Percentiles rank a stretch among this genome's conserved stretches.
Evolutionary conservation across 176 grass and related monocot genomes (phyloP).

Genomic region (Bothriochloa decipiens): DNA sequence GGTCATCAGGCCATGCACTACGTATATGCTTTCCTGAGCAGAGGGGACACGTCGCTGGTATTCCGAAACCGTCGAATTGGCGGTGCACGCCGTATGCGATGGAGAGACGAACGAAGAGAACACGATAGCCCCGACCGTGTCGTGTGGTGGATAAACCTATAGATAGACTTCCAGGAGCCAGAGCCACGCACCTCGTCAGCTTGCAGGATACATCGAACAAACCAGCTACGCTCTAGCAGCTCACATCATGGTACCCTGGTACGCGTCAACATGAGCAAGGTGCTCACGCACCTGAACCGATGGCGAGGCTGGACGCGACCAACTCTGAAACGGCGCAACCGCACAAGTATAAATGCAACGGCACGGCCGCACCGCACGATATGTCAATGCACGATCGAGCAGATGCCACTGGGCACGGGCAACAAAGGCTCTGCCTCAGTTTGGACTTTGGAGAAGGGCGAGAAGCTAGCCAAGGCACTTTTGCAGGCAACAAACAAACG

Average conservation of each 20-base stretch:
- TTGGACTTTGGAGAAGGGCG: neutral
- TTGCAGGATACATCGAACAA: neutral
- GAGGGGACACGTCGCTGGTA: neutral
- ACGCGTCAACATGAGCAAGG: neutral
- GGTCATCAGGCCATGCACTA: neutral
- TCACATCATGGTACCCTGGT: neutral
- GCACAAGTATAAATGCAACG: neutral
- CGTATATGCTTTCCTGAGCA: neutral
- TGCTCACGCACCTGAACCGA: neutral
- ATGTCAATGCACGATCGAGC: neutral
- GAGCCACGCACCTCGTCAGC: too few relatives aligned
- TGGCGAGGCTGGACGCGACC: neutral
- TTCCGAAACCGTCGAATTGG: neutral
- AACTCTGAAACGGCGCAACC: neutral
- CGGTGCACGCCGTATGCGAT: neutral
- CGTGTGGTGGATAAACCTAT: neutral
- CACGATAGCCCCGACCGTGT: neutral
- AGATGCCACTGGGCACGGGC: neutral
- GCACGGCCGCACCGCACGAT: too few relatives aligned
- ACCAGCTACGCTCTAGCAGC: conserved; percentile 6
- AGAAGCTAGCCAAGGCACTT: neutral
- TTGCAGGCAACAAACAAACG: neutral
- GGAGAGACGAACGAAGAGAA: neutral
- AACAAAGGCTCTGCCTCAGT: neutral
- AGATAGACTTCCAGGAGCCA: neutral